These are phyloP conservation scores for Metschnikowia similis DNA, from an alignment of 805 yeast genomes.

Conservation along the genomic window DNA sequence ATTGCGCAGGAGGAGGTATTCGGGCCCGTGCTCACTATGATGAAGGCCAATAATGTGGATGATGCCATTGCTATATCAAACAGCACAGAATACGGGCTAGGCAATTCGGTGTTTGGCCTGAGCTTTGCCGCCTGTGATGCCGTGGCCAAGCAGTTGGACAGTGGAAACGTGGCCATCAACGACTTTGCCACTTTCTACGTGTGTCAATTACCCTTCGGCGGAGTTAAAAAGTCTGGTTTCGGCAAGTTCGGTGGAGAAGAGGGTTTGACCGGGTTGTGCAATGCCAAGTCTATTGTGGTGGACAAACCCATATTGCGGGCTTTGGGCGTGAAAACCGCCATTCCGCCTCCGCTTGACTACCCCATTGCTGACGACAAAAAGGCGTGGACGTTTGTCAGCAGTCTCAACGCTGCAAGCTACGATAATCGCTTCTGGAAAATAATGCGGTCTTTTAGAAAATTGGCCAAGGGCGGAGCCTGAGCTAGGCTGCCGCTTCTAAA, in stretches of 20 bases:
- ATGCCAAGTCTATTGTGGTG: conserved; percentile 80
- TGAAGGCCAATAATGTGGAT: conserved; percentile 62
- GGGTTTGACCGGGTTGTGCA: conserved; percentile 86
- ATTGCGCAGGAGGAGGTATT: conserved; percentile 90
- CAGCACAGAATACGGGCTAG: conserved; percentile 83
- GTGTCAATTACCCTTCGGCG: conserved; percentile 97
- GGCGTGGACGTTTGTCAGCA: conserved; percentile 86
- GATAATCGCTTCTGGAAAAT: conserved; percentile 69
- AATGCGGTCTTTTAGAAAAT: conserved; percentile 33
- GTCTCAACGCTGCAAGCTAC: conserved; percentile 82
- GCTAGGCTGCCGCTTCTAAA: background rate
- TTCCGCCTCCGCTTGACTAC: conserved; percentile 87
- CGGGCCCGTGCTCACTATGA: conserved; percentile 83
- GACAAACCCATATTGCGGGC: conserved; percentile 67
- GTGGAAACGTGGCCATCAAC: conserved; percentile 94
- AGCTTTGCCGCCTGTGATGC: conserved; percentile 52
- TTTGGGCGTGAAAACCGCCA: conserved; percentile 62
- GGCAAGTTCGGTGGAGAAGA: conserved; percentile 99
- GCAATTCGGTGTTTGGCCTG: conserved; percentile 83
- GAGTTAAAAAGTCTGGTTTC: conserved; percentile 86
- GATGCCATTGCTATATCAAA: conserved; percentile 79
- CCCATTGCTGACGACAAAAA: conserved; percentile 76
- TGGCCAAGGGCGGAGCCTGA: conserved; percentile 30
- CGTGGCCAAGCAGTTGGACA: conserved; percentile 59
- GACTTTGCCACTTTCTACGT: conserved; percentile 96